Evolutionary conservation across 805 yeast genomes (phyloP).

Genomic region (Myxozyma mucilagina): DNA sequence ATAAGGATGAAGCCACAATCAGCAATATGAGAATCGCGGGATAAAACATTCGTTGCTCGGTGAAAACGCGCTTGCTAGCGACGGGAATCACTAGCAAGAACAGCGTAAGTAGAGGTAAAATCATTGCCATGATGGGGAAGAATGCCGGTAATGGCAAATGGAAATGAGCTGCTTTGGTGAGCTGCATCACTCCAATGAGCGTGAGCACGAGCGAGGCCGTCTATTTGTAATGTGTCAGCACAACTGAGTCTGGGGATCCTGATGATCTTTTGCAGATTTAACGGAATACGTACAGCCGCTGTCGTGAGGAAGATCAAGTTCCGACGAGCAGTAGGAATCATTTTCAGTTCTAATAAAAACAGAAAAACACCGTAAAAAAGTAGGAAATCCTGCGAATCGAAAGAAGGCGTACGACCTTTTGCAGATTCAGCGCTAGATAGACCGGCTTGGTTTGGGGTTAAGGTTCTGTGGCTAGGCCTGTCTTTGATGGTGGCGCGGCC

Average conservation of each 20-base stretch:
- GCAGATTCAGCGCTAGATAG: background rate
- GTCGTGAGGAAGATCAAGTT: slow-evolving; percentile 7
- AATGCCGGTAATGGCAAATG: slow-evolving; percentile 16
- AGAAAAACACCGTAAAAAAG: background rate
- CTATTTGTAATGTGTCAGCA: background rate
- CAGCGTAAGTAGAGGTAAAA: slow-evolving; percentile 13
- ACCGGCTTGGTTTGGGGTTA: background rate
- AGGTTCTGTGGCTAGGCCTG: background rate
- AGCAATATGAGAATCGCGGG: slow-evolving; percentile 15
- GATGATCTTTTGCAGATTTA: background rate
- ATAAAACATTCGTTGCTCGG: slow-evolving; percentile 13
- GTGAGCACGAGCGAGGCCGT: slow-evolving; percentile 23
- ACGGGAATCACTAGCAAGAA: slow-evolving; percentile 18
- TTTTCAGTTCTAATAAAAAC: background rate
- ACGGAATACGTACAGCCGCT: slow-evolving; percentile 8
- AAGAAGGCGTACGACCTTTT: background rate
- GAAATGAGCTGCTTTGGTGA: slow-evolving; percentile 25
- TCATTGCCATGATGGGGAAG: slow-evolving; percentile 22
- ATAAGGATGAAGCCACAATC: slow-evolving; percentile 13
- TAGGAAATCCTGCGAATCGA: background rate
- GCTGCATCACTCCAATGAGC: slow-evolving; percentile 28
- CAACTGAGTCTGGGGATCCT: background rate
- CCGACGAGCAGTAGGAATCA: background rate
- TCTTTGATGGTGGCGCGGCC: background rate
- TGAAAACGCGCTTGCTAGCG: slow-evolving; percentile 18